phyloP scores from a whole-genome alignment of 2,329 filamentous ascomycete species.

The Cladosporium cucumerinum region DNA sequence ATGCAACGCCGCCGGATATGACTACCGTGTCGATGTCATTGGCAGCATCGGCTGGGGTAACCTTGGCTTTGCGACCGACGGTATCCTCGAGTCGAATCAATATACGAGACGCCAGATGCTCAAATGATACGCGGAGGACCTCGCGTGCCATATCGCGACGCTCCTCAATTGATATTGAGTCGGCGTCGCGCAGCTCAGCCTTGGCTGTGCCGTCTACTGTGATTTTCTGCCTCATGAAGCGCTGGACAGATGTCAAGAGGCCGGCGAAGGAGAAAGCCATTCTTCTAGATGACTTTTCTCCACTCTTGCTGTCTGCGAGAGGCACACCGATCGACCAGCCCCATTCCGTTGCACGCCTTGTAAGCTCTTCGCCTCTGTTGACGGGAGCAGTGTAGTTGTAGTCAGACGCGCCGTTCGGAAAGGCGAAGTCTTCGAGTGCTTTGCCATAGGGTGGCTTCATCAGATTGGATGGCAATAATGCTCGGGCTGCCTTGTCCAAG shows the following conservation, averaged over 20 bases:
- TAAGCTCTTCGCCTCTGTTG: slow-evolving; percentile 58
- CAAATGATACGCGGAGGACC: slow-evolving; percentile 77
- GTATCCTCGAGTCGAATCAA: slow-evolving; percentile 47
- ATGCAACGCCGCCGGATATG: slow-evolving; percentile 85
- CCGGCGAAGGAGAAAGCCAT: slow-evolving; percentile 74
- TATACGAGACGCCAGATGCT: slow-evolving; percentile 76
- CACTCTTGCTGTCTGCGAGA: slow-evolving; percentile 52
- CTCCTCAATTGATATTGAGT: slow-evolving; percentile 54
- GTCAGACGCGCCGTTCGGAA: slow-evolving; percentile 48
- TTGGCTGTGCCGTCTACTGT: slow-evolving; percentile 30
- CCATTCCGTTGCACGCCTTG: slow-evolving; percentile 46
- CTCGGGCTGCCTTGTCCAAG: slow-evolving; percentile 80
- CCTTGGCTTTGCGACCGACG: neutral
- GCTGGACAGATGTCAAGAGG: slow-evolving; percentile 62
- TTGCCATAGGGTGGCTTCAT: slow-evolving; percentile 76
- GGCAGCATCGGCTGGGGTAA: neutral
- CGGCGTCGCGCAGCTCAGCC: slow-evolving; percentile 31
- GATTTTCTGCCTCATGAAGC: slow-evolving; percentile 44
- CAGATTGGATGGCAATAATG: slow-evolving; percentile 63
- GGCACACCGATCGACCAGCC: slow-evolving; percentile 70
- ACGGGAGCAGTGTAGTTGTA: slow-evolving; percentile 60
- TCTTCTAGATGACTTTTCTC: slow-evolving; percentile 36
- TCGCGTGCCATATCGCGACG: slow-evolving; percentile 67
- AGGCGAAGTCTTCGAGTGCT: slow-evolving; percentile 75
- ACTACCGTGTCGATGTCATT: slow-evolving; percentile 60